Conservation (phyloP, 176 grass and related monocot genomes). For the Areca catechu region DNA sequence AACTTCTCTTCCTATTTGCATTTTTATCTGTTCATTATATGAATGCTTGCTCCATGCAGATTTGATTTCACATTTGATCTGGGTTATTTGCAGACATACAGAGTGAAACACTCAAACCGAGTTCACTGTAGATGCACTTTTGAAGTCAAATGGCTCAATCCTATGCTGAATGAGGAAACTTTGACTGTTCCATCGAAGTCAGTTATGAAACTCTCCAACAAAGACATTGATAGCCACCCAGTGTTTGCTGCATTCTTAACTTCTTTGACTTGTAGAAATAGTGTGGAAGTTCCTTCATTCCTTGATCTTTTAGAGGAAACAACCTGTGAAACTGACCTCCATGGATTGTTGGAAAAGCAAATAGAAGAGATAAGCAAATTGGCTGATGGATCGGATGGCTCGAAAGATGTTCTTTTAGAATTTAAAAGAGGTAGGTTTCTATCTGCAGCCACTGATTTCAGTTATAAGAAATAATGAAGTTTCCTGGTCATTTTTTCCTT, state of each 20-base stretch:
- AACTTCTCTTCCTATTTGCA: no score
- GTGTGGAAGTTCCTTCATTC: constrained; percentile 8
- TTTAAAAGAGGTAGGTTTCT: constrained; percentile 20
- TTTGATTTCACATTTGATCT: constrained; percentile 1
- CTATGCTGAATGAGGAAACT: constrained; percentile 14
- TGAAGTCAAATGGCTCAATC: constrained; percentile 25
- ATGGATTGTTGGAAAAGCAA: constrained; percentile 35
- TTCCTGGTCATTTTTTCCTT: no score
- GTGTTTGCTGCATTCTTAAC: constrained; percentile 24
- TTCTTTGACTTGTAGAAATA: constrained; percentile 8
- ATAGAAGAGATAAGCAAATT: constrained; percentile 31
- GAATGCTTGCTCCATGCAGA: no score
- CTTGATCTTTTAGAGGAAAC: constrained; percentile 23
- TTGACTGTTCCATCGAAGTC: constrained; percentile 28
- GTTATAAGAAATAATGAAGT: no score
- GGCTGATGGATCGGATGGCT: constrained; percentile 16
- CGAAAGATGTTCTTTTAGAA: constrained; percentile 11
- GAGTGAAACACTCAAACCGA: constrained; percentile 38
- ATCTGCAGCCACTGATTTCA: background rate
- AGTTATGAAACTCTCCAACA: constrained; percentile 41
- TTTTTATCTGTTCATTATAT: no score
- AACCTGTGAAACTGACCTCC: constrained; percentile 11
- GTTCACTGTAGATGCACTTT: constrained; percentile 33
- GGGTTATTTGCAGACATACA: constrained; percentile 23
- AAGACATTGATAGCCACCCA: constrained; percentile 24